These are phyloP conservation scores for Zygoascus flipseniorum DNA, from an alignment of 805 yeast species.

Conservation along the genomic window DNA sequence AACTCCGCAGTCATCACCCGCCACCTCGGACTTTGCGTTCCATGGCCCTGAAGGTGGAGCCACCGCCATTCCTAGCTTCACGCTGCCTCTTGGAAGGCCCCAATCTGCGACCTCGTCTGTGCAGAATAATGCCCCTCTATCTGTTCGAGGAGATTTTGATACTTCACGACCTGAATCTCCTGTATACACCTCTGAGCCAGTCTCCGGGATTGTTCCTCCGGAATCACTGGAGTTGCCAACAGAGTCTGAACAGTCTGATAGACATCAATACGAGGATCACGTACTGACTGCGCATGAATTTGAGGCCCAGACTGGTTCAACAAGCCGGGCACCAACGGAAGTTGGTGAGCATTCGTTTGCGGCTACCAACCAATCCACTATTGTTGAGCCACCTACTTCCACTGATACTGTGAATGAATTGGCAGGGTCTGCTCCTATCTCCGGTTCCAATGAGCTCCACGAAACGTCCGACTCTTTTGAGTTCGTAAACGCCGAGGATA, in stretches of 20 bases:
- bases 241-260: neutral
- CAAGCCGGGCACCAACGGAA: neutral
- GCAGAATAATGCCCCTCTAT: slow-evolving; percentile 83
- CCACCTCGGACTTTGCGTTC: slow-evolving; percentile 19
- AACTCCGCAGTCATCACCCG: slow-evolving; percentile 24
- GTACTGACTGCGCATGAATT: slow-evolving; percentile 2
- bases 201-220: slow-evolving; percentile 24
- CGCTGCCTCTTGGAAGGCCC: slow-evolving; percentile 48
- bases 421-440: neutral
- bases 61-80: slow-evolving; percentile 27
- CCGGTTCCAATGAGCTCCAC: neutral
- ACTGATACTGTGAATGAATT: neutral
- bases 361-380: neutral
- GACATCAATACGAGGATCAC: neutral
- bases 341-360: neutral
- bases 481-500: slow-evolving; percentile 28
- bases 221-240: slow-evolving; percentile 10
- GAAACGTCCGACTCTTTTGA: slow-evolving; percentile 24
- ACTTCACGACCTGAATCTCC: slow-evolving; percentile 35
- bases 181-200: slow-evolving; percentile 27
- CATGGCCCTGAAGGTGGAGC: slow-evolving; percentile 11
- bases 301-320: neutral
- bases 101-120: slow-evolving; percentile 84
- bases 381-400: slow-evolving; percentile 6
- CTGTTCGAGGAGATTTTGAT: slow-evolving; percentile 72